phyloP scores from a whole-genome alignment of 1,284 basidiomycete genomes.

The Moesziomyces antarcticus region DNA sequence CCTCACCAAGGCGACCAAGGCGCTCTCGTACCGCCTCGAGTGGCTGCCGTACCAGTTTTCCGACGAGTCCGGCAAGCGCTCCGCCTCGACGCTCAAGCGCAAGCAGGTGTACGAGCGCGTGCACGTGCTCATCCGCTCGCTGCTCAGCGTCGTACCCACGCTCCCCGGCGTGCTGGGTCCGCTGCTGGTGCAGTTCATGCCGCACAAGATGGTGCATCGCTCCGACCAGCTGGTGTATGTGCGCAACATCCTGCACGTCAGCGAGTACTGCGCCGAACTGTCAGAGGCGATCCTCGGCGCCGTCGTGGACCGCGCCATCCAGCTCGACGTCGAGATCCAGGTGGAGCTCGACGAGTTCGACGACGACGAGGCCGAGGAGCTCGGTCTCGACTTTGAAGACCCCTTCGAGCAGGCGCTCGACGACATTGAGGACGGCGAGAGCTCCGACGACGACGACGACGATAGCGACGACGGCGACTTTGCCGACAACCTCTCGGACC shows the following conservation, averaged over 20 bases:
- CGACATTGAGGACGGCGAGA: constrained; percentile 71
- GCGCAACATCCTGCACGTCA: constrained; percentile 85
- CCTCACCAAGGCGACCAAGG: constrained; percentile 81
- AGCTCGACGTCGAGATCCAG: constrained; percentile 98
- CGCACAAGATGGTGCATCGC: constrained; percentile 89
- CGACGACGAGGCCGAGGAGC: constrained; percentile 64
- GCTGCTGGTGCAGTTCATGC: constrained; percentile 84
- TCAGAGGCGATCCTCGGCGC: constrained; percentile 84
- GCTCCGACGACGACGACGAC: constrained; percentile 71
- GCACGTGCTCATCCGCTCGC: constrained; percentile 84
- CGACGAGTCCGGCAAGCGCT: constrained; percentile 28
- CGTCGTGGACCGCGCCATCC: constrained; percentile 89
- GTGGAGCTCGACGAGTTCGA: constrained; percentile 93
- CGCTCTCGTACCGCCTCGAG: constrained; percentile 71
- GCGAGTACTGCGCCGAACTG: constrained; percentile 89
- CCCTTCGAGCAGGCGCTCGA: constrained; percentile 82
- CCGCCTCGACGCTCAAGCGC: constrained; percentile 69
- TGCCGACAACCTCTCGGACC: constrained; percentile 69
- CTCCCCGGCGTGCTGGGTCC: constrained; percentile 75
- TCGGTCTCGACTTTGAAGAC: constrained; percentile 73
- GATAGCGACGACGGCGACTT: constrained; percentile 63
- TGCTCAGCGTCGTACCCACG: constrained; percentile 81
- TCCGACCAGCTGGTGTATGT: constrained; percentile 88
- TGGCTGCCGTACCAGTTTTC: constrained; percentile 49
- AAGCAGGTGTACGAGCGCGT: constrained; percentile 85